A percentile compares a stretch with the other conserved stretches of the same genome.
phyloP scores from a whole-genome alignment of 2,329 filamentous ascomycete genomes.

The Colletotrichum sp. region DNA sequence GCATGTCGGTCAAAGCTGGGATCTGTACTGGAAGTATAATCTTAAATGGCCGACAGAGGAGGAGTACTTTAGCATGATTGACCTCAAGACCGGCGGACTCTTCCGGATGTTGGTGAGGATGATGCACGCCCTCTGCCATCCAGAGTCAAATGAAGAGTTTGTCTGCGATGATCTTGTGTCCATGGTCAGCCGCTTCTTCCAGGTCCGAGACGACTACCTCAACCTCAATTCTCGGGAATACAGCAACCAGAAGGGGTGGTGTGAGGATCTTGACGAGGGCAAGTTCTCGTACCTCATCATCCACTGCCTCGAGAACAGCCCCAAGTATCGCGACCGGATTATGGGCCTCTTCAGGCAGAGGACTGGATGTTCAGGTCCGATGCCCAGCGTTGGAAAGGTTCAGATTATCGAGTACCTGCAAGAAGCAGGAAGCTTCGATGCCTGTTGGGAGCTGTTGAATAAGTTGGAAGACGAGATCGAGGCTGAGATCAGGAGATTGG shows the following conservation, averaged over 20 bases:
- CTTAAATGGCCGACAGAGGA: slow-evolving; percentile 22
- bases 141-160: not conserved
- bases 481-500: not conserved
- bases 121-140: slow-evolving; percentile 2
- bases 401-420: not conserved
- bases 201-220: slow-evolving; percentile 37
- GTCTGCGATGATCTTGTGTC: not conserved
- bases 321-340: not conserved
- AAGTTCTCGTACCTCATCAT: not conserved
- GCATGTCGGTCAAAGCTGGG: slow-evolving; percentile 30
- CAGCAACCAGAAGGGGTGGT: slow-evolving; percentile 40
- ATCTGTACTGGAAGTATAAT: slow-evolving; percentile 29
- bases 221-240: slow-evolving; percentile 34
- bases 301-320: not conserved
- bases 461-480: not conserved
- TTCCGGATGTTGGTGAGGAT: slow-evolving; percentile 23
- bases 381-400: not conserved
- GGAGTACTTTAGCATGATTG: slow-evolving; percentile 33
- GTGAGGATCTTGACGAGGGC: slow-evolving; percentile 45
- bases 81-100: slow-evolving; percentile 26
- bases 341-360: not conserved
- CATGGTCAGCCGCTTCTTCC: slow-evolving; percentile 32
- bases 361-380: not conserved
- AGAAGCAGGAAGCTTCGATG: not conserved
- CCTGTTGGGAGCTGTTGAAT: not conserved